A percentile compares a stretch with the other conserved stretches of the same genome.
Evolutionary conservation across 257 asterid species (phyloP).

Genomic region (Nicotiana benthamiana): DNA sequence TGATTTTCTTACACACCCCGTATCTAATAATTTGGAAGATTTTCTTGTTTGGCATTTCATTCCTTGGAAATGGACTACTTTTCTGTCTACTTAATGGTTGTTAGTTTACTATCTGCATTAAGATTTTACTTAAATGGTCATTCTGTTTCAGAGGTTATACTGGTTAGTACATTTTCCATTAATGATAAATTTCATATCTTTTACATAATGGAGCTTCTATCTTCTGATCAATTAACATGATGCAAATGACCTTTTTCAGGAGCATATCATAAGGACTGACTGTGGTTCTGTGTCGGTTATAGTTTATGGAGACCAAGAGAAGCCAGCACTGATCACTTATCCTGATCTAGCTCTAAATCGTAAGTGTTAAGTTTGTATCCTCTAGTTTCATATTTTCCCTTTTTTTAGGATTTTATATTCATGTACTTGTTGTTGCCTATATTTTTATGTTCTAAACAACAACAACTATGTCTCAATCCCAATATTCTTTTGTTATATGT

Average conservation of each 20-base stretch:
- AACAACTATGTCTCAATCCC: too few species aligned
- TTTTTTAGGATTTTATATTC: not conserved
- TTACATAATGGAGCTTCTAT: not conserved
- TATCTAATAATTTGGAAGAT: not conserved
- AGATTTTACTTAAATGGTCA: not conserved
- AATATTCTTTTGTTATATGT: not conserved
- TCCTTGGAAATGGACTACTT: not conserved
- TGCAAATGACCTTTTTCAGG: constrained; percentile 40
- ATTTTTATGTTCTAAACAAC: not conserved
- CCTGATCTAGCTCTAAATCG: constrained; percentile 94
- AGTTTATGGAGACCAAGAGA: constrained; percentile 80
- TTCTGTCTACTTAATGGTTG: not conserved
- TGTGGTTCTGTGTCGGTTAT: constrained; percentile 78
- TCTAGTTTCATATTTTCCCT: constrained; percentile 5
- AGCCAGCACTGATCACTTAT: constrained; percentile 90
- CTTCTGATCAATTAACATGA: not conserved
- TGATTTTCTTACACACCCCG: not conserved
- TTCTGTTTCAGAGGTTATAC: not conserved
- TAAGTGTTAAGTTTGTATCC: constrained; percentile 34
- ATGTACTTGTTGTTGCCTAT: not conserved
- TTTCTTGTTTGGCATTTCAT: not conserved
- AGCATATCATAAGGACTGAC: constrained; percentile 67
- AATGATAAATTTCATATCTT: not conserved
- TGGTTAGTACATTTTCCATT: not conserved
- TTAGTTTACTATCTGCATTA: not conserved